A percentile compares a stretch with the other conserved stretches of the same genome.
These are phyloP conservation scores for Termitomyces sp. DNA, from an alignment of 1,284 basidiomycete species.

Conservation along the genomic window DNA sequence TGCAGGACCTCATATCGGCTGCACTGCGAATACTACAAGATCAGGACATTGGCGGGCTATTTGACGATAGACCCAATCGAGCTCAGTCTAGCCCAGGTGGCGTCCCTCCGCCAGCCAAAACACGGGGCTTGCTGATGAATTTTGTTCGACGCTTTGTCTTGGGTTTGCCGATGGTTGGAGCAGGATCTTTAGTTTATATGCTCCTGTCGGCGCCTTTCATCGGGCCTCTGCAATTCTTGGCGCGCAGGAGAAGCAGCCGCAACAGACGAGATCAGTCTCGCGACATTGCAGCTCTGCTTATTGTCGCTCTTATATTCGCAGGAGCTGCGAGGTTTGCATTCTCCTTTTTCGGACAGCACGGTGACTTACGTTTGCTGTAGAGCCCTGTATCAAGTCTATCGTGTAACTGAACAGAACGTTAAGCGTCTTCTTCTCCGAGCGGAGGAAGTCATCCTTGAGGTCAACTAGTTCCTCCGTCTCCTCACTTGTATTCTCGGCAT, in stretches of 20 bases:
- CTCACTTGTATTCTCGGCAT: constrained; percentile 8
- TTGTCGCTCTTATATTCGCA: constrained; percentile 56
- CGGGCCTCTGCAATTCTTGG: constrained; percentile 61
- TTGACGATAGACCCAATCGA: constrained; percentile 29
- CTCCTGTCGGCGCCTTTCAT: constrained; percentile 56
- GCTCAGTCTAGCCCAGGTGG: constrained; percentile 5
- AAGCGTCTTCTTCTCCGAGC: constrained; percentile 62
- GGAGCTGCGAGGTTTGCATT: constrained; percentile 53
- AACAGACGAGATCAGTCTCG: constrained; percentile 47
- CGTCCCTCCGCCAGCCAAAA: constrained; percentile 13
- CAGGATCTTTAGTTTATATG: constrained; percentile 70
- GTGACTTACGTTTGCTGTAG: constrained; percentile 30
- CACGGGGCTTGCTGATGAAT: constrained; percentile 39
- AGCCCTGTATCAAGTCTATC: constrained; percentile 65
- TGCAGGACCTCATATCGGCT: constrained; percentile 57
- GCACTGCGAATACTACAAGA: constrained; percentile 63
- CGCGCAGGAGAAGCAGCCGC: constrained; percentile 52
- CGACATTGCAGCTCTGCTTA: constrained; percentile 60
- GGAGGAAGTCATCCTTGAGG: constrained; percentile 76
- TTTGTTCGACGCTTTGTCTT: constrained; percentile 65
- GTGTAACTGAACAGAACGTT: constrained; percentile 52
- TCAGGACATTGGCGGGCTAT: constrained; percentile 38
- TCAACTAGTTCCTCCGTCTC: constrained; percentile 32
- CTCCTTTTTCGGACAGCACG: constrained; percentile 3
- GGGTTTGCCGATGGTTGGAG: constrained; percentile 72